These are phyloP conservation scores for Naganishia sp. DNA, from an alignment of 1,284 basidiomycete genomes.

Conservation along the genomic window DNA sequence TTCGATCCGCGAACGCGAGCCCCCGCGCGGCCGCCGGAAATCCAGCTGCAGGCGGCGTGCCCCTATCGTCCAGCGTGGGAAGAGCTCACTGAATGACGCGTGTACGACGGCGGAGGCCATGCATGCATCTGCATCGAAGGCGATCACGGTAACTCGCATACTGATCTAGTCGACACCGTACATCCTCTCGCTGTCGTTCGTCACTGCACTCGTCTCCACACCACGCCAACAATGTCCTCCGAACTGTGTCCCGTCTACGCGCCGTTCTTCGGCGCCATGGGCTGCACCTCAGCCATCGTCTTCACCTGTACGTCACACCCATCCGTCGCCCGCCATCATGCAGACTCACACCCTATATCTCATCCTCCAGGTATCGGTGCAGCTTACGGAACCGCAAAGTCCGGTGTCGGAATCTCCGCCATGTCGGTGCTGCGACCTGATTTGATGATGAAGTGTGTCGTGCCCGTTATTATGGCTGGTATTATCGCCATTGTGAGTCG, in stretches of 20 bases:
- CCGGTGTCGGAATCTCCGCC: slow-evolving; percentile 97
- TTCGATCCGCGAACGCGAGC: background rate
- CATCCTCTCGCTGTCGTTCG: background rate
- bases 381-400: slow-evolving; percentile 89
- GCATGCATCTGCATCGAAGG: slow-evolving; percentile 1
- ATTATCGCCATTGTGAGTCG: slow-evolving; percentile 78
- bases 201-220: background rate
- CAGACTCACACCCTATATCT: background rate
- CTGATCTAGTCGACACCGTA: background rate
- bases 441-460: slow-evolving; percentile 91
- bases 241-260: slow-evolving; percentile 92
- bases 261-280: slow-evolving; percentile 97
- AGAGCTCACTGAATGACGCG: slow-evolving; percentile 9
- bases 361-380: slow-evolving; percentile 48
- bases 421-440: slow-evolving; percentile 96
- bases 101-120: background rate
- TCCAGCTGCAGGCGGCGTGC: background rate
- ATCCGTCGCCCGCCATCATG: background rate
- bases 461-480: slow-evolving; percentile 99
- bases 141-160: no score
- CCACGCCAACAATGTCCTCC: slow-evolving; percentile 66
- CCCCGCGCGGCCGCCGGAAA: background rate
- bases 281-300: slow-evolving; percentile 93
- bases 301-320: slow-evolving; percentile 78
- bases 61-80: slow-evolving; percentile 9